These are phyloP conservation scores for Penicillium turbatum DNA, from an alignment of 495 filamentous ascomycete genomes.

Conservation along the genomic window DNA sequence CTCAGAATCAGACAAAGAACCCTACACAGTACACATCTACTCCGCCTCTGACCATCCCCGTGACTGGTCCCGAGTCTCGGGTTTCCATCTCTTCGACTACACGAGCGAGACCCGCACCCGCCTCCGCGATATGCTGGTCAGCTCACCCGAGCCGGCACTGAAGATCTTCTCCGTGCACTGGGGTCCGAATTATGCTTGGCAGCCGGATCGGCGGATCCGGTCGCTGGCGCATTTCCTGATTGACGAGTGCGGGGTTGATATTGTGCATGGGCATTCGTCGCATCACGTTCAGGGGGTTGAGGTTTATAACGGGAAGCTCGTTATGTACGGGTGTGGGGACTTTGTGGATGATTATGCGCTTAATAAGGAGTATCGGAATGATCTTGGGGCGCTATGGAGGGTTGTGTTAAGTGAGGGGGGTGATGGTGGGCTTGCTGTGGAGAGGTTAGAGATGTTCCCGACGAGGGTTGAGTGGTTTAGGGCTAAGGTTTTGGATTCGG, in stretches of 20 bases:
- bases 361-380: slow-evolving; percentile 34
- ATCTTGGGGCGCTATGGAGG: slow-evolving; percentile 40
- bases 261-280: slow-evolving; percentile 42
- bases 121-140: slow-evolving; percentile 19
- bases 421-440: slow-evolving; percentile 10
- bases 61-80: slow-evolving; percentile 19
- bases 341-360: slow-evolving; percentile 44
- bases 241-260: slow-evolving; percentile 42
- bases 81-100: slow-evolving; percentile 37
- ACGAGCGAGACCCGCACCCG: slow-evolving; percentile 13
- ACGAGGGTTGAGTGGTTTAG: slow-evolving; percentile 25
- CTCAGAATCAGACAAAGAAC: background rate
- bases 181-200: slow-evolving; percentile 42
- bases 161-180: slow-evolving; percentile 43
- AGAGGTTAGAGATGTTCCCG: slow-evolving; percentile 31
- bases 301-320: slow-evolving; percentile 30
- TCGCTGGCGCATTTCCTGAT: slow-evolving; percentile 39
- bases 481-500: slow-evolving; percentile 18
- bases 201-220: slow-evolving; percentile 23
- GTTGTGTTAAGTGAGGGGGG: slow-evolving; percentile 22
- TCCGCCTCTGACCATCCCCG: slow-evolving; percentile 27
- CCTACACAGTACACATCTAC: slow-evolving; percentile 21
- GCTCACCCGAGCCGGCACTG: slow-evolving; percentile 16
- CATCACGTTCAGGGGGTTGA: slow-evolving; percentile 46
- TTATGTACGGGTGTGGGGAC: slow-evolving; percentile 44